Base-by-base conservation (phyloP, 2,329 filamentous ascomycete genomes). In the Leptographium flavum region DNA sequence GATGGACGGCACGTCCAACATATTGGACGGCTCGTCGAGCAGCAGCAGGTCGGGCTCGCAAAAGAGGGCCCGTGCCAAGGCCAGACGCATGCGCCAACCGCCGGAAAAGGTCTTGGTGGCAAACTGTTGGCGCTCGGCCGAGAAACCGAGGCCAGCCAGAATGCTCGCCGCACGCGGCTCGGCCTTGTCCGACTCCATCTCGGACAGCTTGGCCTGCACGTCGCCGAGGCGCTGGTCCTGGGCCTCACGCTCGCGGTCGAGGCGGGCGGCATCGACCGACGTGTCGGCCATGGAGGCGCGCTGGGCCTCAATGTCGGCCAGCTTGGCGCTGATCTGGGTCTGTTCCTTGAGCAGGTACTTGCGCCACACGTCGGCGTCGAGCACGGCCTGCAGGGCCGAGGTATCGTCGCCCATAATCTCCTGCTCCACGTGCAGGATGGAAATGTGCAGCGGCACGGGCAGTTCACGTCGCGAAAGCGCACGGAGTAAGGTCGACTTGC, bases 1-100 rank as follows among this genome's bases (percentile, higher is more conserved):
- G 59, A 98, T 96, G 22, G 92, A 96, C n/a, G 92, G 92, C 47
- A 98, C 92, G 66, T 96, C 92, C 86, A 98, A 87, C 90, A 96
- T 96, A 79, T 96, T 96, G 46, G 90, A 96, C 67, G 92, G 92
- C 79, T 98, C 92, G 70, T 98, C 92, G 55, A 98, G 87, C 61
- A 98, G 74, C 48, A 98, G 68, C 43, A 98, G 71, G 65, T 98
- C 92, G 37, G 92, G 92, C 62, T 98, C 92, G 68, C 92, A 98
- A 71, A 98, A 98, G 31, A 98, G 76, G 14, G 92, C 92, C 73
- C 92, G 74, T 13, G 92, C 92, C 50, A 98, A 74, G 14, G 92
- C 92, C 57, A 98, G 69, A 70, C 92, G 83, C 92, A 98, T 98
- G 65, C 92, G 81, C 92, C 92, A 98, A 83, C 92, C 92, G 74